Base-by-base conservation (phyloP, 2,329 filamentous ascomycete genomes). In the Aspergillus unguis region DNA sequence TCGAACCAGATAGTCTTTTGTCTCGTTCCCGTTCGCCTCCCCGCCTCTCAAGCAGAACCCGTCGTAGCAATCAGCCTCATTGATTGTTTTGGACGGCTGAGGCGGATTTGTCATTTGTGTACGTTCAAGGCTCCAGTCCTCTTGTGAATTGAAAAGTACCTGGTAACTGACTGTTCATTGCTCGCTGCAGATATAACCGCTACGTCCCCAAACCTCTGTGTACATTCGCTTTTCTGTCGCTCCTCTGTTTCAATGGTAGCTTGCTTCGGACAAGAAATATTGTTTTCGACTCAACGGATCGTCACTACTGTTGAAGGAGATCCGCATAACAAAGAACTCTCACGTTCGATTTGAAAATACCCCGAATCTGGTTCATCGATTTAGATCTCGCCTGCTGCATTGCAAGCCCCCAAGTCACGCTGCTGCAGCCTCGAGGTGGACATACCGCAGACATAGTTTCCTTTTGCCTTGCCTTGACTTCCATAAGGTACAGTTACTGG, bases 101-200 rank as follows among this genome's bases (percentile, higher is more conserved):
- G 52, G 58, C 60, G 59, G 57, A 35, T 54, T 51, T 51, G 48
- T 55, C 52, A 55, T 52, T 50, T 63, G 65, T 68, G 66, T 69
- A 50, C 63, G 66, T 66, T 49, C 33, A 35, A 50, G 17, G 42
- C 41, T 48, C 44, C 41, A 28, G 17, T 17, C 17, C 17, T 51
- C 38, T 41, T 43, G 26, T 33, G 43, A 26, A 52, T 55, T 11
- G 36, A 44, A 29, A 31, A 40, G 32, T 33, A 38, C 28, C 40
- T 53, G 45, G 43, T 27, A 33, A 51, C 58, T 57, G 29, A 59
- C 45, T 32, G n/a, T 29, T 35, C 26, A 42, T 27, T 25, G 25
- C 38, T 27, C 38, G 37, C 35, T 44, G 17, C 46, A 61, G 58
- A 59, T 47, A 61, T 58, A 59, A 25, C 11, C 33, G 36, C 37